These are phyloP conservation scores for Penicillium corylophilum DNA, from an alignment of 2,329 filamentous ascomycete genomes.

Conservation along the genomic window DNA sequence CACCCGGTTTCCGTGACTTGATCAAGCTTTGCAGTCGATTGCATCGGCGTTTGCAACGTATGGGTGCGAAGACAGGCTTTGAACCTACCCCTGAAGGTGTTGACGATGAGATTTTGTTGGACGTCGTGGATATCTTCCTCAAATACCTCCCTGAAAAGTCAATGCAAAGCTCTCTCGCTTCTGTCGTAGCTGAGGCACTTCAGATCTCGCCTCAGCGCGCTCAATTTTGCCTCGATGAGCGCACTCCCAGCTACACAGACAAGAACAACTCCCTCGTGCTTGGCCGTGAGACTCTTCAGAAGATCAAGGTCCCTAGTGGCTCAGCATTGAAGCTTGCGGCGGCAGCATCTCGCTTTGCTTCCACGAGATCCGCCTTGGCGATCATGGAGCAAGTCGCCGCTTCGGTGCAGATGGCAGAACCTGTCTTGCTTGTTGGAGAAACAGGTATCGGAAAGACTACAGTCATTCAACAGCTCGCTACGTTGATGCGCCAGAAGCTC, in stretches of 20 bases:
- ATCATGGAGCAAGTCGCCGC: slow-evolving; percentile 86
- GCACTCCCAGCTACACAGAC: slow-evolving; percentile 69
- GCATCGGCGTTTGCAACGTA: slow-evolving; percentile 59
- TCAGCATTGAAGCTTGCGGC: slow-evolving; percentile 45
- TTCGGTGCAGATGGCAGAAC: slow-evolving; percentile 79
- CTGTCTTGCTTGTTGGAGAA: slow-evolving; percentile 92
- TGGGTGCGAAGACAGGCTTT: slow-evolving; percentile 62
- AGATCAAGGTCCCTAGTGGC: slow-evolving; percentile 52
- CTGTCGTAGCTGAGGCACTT: slow-evolving; percentile 79
- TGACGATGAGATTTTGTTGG: slow-evolving; percentile 84
- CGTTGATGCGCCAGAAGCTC: slow-evolving; percentile 78
- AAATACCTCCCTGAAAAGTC: slow-evolving; percentile 70
- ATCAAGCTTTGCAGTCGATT: slow-evolving; percentile 88
- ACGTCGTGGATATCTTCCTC: slow-evolving; percentile 89
- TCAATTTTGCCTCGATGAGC: slow-evolving; percentile 71
- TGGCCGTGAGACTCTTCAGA: slow-evolving; percentile 63
- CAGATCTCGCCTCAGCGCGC: slow-evolving; percentile 80
- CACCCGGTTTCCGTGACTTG: slow-evolving; percentile 72
- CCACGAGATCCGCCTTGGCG: slow-evolving; percentile 78
- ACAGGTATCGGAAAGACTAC: slow-evolving; percentile 99
- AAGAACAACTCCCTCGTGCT: slow-evolving; percentile 59
- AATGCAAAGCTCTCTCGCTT: slow-evolving; percentile 53
- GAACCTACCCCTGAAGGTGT: slow-evolving; percentile 72
- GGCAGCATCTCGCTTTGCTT: slow-evolving; percentile 66
- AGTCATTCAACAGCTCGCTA: slow-evolving; percentile 87